Base-by-base conservation (phyloP, 768 basidiomycete genomes). In the Boletus subparvulus region DNA sequence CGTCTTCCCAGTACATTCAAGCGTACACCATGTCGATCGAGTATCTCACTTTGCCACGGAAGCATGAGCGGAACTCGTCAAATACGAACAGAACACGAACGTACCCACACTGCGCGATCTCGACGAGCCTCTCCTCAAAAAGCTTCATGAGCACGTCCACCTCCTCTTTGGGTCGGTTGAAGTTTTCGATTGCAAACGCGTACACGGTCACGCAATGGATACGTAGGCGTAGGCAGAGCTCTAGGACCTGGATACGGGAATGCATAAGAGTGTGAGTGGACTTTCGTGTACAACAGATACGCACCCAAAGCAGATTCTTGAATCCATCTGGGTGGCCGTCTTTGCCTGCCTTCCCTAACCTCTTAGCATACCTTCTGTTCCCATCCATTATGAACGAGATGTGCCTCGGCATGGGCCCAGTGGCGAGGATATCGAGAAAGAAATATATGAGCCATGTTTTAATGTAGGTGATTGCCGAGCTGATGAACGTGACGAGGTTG, bases 321-420 rank as follows among this genome's bases (percentile, higher is more conserved):
- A 92, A 98, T 0, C 97, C 97, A 44, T 88, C 87, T 6, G 78
- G 75, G 70, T 99, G 96, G 3, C 97, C 96, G 59, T 93, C 78
- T 35, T 77, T 77, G 19, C 91, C 80, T n/a, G 78, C 70, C 70
- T 85, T 82, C 16, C 85, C 83, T 21, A 82, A 74, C 62, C 77
- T 73, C 70, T 92, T 79, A 2, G 97, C 95, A 67, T 91, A 96
- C 12, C 97, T 80, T 51, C 97, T 78, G 70, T 98, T 98, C 4
- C 97, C 97, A 67, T 99, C 97, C 94, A 99, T 95, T 28, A 96
- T 87, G 69, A 99, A 95, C 3, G 90, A 94, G 30, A 98, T 82
- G 75, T 99, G 97, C 42, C 77, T 73, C 0, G 97, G 97, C 10
- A 95, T 80, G 0, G 96, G 95, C 0, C 94, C 95, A 3, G 88